Conservation (phyloP, 306 rosid species). For the Fragaria ananassa region DNA sequence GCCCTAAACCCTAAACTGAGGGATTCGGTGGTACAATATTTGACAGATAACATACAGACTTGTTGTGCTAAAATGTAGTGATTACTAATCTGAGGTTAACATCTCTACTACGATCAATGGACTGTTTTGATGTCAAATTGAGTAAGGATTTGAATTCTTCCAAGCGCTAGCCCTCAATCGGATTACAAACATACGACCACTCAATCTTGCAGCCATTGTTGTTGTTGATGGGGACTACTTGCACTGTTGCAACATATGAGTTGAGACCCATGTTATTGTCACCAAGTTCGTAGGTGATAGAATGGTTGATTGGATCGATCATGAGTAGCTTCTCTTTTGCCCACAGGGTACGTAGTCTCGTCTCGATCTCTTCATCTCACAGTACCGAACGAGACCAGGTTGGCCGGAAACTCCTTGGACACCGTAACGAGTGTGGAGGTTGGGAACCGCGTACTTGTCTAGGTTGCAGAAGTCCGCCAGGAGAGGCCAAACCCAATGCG, state of each 20-base stretch:
- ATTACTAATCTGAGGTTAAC: too few species aligned
- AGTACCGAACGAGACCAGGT: slow-evolving; percentile 51
- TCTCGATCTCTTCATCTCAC: neutral
- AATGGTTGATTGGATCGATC: slow-evolving; percentile 39
- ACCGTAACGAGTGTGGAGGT: slow-evolving; percentile 33
- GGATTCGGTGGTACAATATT: too few species aligned
- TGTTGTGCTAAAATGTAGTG: too few species aligned
- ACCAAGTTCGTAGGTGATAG: slow-evolving; percentile 38
- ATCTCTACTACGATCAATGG: too few species aligned
- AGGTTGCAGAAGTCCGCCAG: slow-evolving; percentile 57
- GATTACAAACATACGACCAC: slow-evolving; percentile 54
- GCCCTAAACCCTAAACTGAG: too few species aligned
- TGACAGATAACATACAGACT: too few species aligned
- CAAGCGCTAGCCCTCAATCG: slow-evolving; percentile 24
- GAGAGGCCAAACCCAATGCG: slow-evolving; percentile 30
- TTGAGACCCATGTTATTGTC: slow-evolving; percentile 49
- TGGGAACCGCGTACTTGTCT: slow-evolving; percentile 35
- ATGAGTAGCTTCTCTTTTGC: slow-evolving; percentile 47
- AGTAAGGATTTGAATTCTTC: too few species aligned
- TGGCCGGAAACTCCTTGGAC: slow-evolving; percentile 37
- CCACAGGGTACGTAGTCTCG: slow-evolving; percentile 21
- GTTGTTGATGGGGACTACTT: slow-evolving; percentile 20
- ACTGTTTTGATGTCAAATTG: too few species aligned
- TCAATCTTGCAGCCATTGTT: slow-evolving; percentile 40
- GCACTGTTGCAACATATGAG: slow-evolving; percentile 38